phyloP scores from a whole-genome alignment of 2,329 filamentous ascomycete species.

The Xylariales sp. region DNA sequence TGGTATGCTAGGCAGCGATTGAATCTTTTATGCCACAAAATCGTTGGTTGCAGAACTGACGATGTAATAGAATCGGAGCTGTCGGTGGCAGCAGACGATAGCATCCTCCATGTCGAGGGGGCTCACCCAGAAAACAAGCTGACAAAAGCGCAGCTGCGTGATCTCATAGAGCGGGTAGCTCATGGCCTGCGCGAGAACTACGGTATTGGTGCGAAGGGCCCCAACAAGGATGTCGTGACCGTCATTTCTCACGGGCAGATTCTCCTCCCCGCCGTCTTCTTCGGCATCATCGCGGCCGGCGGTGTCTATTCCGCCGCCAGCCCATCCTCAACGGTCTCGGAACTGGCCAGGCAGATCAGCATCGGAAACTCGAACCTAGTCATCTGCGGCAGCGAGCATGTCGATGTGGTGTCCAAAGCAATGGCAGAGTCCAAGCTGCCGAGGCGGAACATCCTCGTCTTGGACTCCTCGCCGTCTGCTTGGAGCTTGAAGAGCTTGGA shows the following conservation, averaged over 20 bases:
- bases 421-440: slow-evolving; percentile 32
- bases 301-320: slow-evolving; percentile 55
- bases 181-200: slow-evolving; percentile 45
- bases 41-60: too few relatives aligned
- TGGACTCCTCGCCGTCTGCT: slow-evolving; percentile 5
- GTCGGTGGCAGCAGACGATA: too few relatives aligned
- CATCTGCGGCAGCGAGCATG: slow-evolving; percentile 34
- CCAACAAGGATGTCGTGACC: slow-evolving; percentile 49
- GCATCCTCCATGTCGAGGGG: background rate
- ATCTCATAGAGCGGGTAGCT: slow-evolving; percentile 38
- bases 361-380: slow-evolving; percentile 36
- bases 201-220: slow-evolving; percentile 44
- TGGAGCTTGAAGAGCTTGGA: slow-evolving; percentile 6
- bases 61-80: too few relatives aligned
- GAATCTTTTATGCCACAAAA: too few relatives aligned
- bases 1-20: too few relatives aligned
- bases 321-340: slow-evolving; percentile 42
- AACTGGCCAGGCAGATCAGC: slow-evolving; percentile 44
- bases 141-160: slow-evolving; percentile 36
- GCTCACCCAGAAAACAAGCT: slow-evolving; percentile 36
- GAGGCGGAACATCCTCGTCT: slow-evolving; percentile 1
- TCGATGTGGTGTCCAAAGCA: slow-evolving; percentile 35
- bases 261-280: slow-evolving; percentile 45
- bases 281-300: slow-evolving; percentile 52
- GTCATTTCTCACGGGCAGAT: slow-evolving; percentile 53